Evolutionary conservation across 129 eudicot genomes (phyloP), one percentile per base, ranked within the genome.

Genomic region (Tagetes patula): DNA sequence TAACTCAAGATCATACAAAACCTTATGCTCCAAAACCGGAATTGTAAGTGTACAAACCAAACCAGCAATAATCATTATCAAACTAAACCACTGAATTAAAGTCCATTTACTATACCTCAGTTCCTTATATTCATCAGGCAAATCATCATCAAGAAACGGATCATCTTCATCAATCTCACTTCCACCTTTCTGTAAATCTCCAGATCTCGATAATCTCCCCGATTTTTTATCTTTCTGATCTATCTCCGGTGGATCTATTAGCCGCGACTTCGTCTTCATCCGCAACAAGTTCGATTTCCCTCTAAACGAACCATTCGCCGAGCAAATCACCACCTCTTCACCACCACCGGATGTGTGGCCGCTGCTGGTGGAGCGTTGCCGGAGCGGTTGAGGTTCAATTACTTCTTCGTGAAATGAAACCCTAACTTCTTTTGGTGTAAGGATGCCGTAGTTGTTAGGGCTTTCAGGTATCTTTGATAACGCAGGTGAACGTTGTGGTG

Each of bases 331-430:
- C 49, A 81, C 84, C 69, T 75, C 84, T 0, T 49, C 76, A 27
- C 53, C 68, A 4, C 65, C 73, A 8, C 61, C 71, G 12, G 14
- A 50, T 0, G 70, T 31, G 2, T 46, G 55, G 8, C 68, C 77
- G 4, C 74, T 67, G 4, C 74, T 55, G n/a, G n/a, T 40, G 3
- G 84, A 75, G 6, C 81, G 69, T 56, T 67, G 78, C 52, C 80
- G 73, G 2, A 58, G 36, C 9, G 77, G 82, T 6, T 36, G 78
- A 0, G 78, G 82, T 69, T 79, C 78, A 30, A 72, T 10, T 12
- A 65, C 78, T 42, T 79, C 84, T 8, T 71, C 84, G 6, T 81
- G 80, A 65, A 81, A 81, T 49, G 84, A 80, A 74, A 80, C 84
- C 72, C 84, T 80, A 69, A 80, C 71, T 1, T 70, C 84, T 20